Evolutionary conservation across 495 filamentous ascomycete species (phyloP).

Genomic region (Neurospora hispaniola): DNA sequence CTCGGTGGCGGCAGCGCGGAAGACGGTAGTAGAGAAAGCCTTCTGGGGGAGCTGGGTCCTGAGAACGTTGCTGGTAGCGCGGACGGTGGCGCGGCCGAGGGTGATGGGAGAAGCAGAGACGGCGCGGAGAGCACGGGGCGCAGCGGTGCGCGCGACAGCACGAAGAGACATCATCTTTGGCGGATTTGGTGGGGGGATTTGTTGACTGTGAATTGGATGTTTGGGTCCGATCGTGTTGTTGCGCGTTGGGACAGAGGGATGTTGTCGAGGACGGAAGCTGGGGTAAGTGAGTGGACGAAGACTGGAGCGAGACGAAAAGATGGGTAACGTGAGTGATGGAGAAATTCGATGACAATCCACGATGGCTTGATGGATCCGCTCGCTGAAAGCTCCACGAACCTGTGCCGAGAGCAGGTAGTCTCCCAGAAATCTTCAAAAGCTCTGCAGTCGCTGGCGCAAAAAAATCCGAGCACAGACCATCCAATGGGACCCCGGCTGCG

Average conservation of each 20-base stretch:
- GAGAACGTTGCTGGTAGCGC: constrained; percentile 20
- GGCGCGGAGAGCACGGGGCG: constrained; percentile 58
- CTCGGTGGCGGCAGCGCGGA: constrained; percentile 40
- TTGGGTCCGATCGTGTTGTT: constrained; percentile 2
- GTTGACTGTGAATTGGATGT: not conserved
- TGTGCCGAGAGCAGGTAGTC: not conserved
- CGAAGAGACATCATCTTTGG: constrained; percentile 69
- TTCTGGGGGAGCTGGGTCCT: constrained; percentile 35
- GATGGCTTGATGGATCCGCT: not conserved
- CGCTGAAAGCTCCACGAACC: not conserved
- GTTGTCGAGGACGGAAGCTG: not conserved
- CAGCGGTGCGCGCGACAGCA: constrained; percentile 51
- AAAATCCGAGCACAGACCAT: not conserved
- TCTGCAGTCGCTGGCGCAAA: not conserved
- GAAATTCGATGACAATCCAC: not conserved
- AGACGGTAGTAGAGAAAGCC: constrained; percentile 61
- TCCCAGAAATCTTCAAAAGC: not conserved
- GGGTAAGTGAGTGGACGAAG: not conserved
- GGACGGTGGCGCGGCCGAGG: constrained; percentile 25
- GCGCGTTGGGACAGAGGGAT: constrained; percentile 1
- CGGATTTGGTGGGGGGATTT: not conserved
- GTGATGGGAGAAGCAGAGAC: constrained; percentile 43
- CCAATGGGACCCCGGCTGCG: not conserved
- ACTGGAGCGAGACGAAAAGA: not conserved
- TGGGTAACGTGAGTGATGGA: not conserved